Evolutionary conservation across 202 grass and related monocot species (phyloP).

Genomic region (Eragrostis tef): DNA sequence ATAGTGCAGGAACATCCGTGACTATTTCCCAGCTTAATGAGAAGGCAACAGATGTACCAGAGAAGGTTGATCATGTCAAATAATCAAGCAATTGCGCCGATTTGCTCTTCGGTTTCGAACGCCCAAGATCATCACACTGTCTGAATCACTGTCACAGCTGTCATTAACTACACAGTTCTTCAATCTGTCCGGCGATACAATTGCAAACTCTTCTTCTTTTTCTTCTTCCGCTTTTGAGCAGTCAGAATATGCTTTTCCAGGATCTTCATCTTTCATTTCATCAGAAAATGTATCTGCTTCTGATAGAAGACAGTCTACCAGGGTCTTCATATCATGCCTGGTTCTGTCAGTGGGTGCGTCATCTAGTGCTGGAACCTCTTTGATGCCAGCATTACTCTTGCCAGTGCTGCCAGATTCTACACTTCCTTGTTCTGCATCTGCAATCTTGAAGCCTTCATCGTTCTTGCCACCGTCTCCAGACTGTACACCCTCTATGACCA

Average conservation of each 20-base stretch:
- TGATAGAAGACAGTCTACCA: constrained; percentile 24
- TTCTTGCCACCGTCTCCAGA: neutral
- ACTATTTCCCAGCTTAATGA: neutral
- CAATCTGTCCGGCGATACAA: constrained; percentile 9
- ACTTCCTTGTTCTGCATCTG: constrained; percentile 30
- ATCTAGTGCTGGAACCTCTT: constrained; percentile 27
- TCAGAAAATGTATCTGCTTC: constrained; percentile 40
- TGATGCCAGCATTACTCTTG: constrained; percentile 6
- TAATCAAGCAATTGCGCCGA: neutral
- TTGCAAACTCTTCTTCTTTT: neutral
- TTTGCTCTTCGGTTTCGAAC: neutral
- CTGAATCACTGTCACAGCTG: constrained; percentile 48
- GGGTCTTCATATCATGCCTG: constrained; percentile 6
- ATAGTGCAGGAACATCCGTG: neutral
- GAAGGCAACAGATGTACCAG: neutral
- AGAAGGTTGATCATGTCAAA: constrained; percentile 15
- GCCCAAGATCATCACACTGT: neutral
- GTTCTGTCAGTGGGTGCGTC: constrained; percentile 15
- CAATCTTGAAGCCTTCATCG: constrained; percentile 20
- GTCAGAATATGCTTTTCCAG: neutral
- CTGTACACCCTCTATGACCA: constrained; percentile 3
- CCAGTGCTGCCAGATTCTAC: neutral
- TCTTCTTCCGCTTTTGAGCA: constrained; percentile 36
- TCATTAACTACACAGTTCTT: constrained; percentile 30
- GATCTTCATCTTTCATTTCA: neutral